A percentile compares a stretch with the other conserved stretches of the same genome.
phyloP scores from a whole-genome alignment of 1,284 basidiomycete genomes.

The Laetiporus sulphureus region DNA sequence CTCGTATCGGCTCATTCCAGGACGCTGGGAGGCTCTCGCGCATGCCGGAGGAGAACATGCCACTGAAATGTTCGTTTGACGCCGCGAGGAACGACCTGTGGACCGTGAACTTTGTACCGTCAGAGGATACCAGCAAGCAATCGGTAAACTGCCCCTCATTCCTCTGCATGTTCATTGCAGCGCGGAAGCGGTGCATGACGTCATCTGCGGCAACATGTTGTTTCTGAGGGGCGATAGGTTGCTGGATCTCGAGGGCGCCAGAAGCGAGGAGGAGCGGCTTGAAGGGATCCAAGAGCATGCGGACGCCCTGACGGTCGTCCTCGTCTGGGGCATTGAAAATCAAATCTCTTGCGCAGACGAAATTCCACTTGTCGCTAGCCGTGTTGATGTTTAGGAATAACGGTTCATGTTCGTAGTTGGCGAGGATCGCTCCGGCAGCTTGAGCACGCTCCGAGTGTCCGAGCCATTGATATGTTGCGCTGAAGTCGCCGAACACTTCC shows the following conservation, averaged over 20 bases:
- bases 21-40: conserved; percentile 16
- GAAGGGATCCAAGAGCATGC: conserved; percentile 26
- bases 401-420: conserved; percentile 5
- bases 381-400: conserved; percentile 36
- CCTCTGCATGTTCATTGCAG: conserved; percentile 25
- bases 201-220: conserved; percentile 12
- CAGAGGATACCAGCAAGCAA: conserved; percentile 21
- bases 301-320: conserved; percentile 20
- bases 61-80: conserved; percentile 23
- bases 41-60: conserved; percentile 22
- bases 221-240: conserved; percentile 8
- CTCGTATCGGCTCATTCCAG: conserved; percentile 14
- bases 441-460: conserved; percentile 18
- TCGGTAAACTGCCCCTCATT: conserved; percentile 22
- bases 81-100: conserved; percentile 29
- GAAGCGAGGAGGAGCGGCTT: conserved; percentile 25
- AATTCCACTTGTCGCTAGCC: conserved; percentile 24
- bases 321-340: conserved; percentile 28
- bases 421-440: conserved; percentile 11
- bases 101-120: conserved; percentile 19
- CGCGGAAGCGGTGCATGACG: conserved; percentile 15
- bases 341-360: conserved; percentile 27
- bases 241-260: conserved; percentile 24
- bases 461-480: conserved; percentile 34
- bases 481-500: conserved; percentile 26